Conservation (phyloP, 768 basidiomycete genomes). For the Auricularia sp. region DNA sequence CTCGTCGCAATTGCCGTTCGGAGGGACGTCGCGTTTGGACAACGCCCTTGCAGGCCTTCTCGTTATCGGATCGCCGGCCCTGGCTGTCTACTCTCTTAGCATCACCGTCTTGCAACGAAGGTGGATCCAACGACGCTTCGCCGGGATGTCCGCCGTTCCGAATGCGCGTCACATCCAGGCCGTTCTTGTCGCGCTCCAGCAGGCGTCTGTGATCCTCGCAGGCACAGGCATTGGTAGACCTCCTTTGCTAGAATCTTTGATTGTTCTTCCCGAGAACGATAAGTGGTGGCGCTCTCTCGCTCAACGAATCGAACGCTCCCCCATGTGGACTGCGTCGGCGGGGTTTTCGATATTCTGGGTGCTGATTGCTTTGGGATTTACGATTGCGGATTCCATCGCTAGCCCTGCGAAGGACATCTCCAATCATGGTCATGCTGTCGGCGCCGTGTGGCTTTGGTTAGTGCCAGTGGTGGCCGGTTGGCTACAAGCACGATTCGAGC, state of each 20-base stretch:
- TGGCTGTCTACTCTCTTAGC: slow-evolving; percentile 37
- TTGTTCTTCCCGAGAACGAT: slow-evolving; percentile 34
- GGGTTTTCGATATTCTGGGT: slow-evolving; percentile 35
- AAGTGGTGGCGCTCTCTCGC: slow-evolving; percentile 31
- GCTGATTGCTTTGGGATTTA: slow-evolving; percentile 33
- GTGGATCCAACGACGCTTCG: slow-evolving; percentile 30
- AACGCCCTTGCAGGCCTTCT: slow-evolving; percentile 35
- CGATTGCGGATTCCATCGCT: slow-evolving; percentile 19
- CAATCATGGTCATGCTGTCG: slow-evolving; percentile 29
- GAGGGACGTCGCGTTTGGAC: slow-evolving; percentile 28
- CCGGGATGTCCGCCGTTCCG: slow-evolving; percentile 20
- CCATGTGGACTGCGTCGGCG: slow-evolving; percentile 33
- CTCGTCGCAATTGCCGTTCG: slow-evolving; percentile 42
- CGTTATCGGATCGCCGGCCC: slow-evolving; percentile 34
- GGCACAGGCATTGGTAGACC: not conserved
- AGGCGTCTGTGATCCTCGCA: slow-evolving; percentile 28
- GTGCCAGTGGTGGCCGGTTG: slow-evolving; percentile 32
- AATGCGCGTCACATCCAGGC: slow-evolving; percentile 23
- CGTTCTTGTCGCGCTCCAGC: slow-evolving; percentile 32
- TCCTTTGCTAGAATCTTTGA: slow-evolving; percentile 27
- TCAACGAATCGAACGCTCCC: slow-evolving; percentile 25
- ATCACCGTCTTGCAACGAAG: slow-evolving; percentile 35
- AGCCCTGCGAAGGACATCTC: slow-evolving; percentile 16
- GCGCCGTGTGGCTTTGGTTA: slow-evolving; percentile 36
- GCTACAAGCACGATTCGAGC: slow-evolving; percentile 32